Conservation (phyloP, 495 filamentous ascomycete species). For the Ascobolus immersus region DNA sequence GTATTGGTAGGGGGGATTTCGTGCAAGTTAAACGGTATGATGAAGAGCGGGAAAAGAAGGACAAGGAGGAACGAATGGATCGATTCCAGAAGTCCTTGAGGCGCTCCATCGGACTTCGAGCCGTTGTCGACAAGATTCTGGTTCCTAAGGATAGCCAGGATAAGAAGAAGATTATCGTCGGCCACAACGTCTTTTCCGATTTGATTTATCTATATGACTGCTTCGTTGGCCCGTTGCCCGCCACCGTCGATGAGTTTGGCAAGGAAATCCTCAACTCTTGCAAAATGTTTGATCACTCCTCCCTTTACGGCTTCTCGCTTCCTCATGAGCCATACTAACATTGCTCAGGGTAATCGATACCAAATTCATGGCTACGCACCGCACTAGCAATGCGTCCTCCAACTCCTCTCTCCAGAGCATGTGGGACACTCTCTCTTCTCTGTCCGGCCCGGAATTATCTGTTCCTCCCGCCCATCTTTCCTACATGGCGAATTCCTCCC, state of each 20-base stretch:
- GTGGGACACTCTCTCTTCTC: conserved; percentile 8
- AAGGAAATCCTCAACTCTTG: conserved; percentile 30
- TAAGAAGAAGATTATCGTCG: conserved; percentile 29
- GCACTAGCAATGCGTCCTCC: conserved; percentile 17
- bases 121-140: conserved; percentile 41
- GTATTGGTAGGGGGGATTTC: conserved; percentile 9
- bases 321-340: neutral
- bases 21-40: conserved; percentile 20
- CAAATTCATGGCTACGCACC: conserved; percentile 43
- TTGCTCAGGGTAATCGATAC: conserved; percentile 36
- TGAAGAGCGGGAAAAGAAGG: conserved; percentile 22
- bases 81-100: conserved; percentile 21
- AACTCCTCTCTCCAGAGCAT: conserved; percentile 25
- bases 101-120: conserved; percentile 35
- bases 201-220: conserved; percentile 42
- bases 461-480: conserved; percentile 2
- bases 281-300: conserved; percentile 10
- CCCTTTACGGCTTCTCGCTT: neutral
- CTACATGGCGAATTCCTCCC: conserved; percentile 4
- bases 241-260: conserved; percentile 34
- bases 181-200: conserved; percentile 58
- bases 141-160: conserved; percentile 20
- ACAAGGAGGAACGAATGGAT: conserved; percentile 18
- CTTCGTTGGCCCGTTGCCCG: conserved; percentile 43
- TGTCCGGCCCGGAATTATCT: conserved; percentile 7